Percentiles rank a stretch among this genome's conserved stretches.
phyloP scores from a whole-genome alignment of 345 rosid genomes.

The Gossypium mustelinum region DNA sequence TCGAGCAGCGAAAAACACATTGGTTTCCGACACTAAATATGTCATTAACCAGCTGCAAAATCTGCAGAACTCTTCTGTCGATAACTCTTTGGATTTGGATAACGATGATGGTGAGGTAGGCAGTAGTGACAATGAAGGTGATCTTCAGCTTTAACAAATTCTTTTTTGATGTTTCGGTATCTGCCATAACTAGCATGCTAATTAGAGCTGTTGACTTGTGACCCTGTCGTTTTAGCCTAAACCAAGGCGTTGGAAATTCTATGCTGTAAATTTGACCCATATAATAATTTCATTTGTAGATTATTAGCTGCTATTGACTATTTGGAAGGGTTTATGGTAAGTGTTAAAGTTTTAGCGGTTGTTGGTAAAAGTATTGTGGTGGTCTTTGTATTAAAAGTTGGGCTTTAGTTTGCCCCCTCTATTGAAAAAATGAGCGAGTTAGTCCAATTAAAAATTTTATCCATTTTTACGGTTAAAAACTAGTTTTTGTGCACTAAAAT shows the following conservation, averaged over 20 bases:
- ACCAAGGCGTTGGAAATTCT: background rate
- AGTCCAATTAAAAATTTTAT: no score
- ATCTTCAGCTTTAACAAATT: constrained; percentile 25
- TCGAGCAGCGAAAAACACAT: constrained; percentile 50
- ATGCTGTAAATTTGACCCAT: background rate
- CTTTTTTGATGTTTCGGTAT: background rate
- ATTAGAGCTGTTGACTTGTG: background rate
- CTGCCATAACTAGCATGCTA: background rate
- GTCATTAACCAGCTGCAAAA: constrained; percentile 55
- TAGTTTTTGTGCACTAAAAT: no score
- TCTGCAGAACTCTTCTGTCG: constrained; percentile 26
- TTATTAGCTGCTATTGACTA: constrained; percentile 20
- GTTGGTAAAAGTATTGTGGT: no score
- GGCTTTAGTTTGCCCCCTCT: no score
- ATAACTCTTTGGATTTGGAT: constrained; percentile 38
- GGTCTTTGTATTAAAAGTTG: no score
- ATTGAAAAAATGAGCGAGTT: no score
- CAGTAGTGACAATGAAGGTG: constrained; percentile 34
- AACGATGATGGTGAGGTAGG: constrained; percentile 16
- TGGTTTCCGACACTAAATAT: constrained; percentile 51
- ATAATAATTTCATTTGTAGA: background rate
- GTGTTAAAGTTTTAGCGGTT: no score
- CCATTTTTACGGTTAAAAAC: no score
- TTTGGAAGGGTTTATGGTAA: background rate
- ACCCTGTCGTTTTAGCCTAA: background rate